A percentile compares a stretch with the other conserved stretches of the same genome.
phyloP scores from a whole-genome alignment of 2,329 filamentous ascomycete genomes.

The Chalaropsis ovoidea region DNA sequence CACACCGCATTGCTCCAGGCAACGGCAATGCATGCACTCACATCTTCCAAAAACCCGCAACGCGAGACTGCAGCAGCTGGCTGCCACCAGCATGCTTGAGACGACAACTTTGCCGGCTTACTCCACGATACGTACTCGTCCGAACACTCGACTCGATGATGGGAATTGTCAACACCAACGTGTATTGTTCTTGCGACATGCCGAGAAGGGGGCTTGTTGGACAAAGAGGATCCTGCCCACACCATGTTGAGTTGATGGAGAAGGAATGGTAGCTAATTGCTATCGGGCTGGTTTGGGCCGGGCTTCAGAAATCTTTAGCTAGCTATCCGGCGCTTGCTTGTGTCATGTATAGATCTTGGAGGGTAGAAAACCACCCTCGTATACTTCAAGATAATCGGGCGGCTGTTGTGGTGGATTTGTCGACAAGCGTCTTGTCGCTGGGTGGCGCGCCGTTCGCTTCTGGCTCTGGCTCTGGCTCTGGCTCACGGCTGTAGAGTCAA shows the following conservation, averaged over 20 bases:
- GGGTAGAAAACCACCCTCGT: constrained; percentile 38
- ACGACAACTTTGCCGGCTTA: neutral
- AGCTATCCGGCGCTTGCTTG: constrained; percentile 29
- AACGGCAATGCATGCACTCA: neutral
- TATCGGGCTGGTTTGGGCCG: constrained; percentile 21
- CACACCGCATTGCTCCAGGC: neutral
- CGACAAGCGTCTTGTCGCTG: neutral
- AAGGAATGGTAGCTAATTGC: constrained; percentile 18
- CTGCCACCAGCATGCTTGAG: neutral
- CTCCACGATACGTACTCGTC: neutral
- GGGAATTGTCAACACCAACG: neutral
- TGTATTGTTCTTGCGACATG: neutral
- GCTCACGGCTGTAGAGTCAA: neutral
- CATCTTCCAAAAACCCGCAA: neutral
- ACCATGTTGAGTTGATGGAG: neutral
- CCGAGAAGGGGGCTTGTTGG: neutral
- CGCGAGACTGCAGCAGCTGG: neutral
- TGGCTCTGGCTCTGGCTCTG: too few species aligned
- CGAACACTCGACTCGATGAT: neutral
- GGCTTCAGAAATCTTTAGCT: constrained; percentile 12
- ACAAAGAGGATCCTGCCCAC: constrained; percentile 5
- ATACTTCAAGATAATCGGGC: constrained; percentile 34
- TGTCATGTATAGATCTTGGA: constrained; percentile 38
- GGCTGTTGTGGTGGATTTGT: neutral
- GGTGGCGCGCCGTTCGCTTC: neutral